phyloP scores from a whole-genome alignment of 306 rosid genomes.

The Dalbergia cochinchinensis region DNA sequence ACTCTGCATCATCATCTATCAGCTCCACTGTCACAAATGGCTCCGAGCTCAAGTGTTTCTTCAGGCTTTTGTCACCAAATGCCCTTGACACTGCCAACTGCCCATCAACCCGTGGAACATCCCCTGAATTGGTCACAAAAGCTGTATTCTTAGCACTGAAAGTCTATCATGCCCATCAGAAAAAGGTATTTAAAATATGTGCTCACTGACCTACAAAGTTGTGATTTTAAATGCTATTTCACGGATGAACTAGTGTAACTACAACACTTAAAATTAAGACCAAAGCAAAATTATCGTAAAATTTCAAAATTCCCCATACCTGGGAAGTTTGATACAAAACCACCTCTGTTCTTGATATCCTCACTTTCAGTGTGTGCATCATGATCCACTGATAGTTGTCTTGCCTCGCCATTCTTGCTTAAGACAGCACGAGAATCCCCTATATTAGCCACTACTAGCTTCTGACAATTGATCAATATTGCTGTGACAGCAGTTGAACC shows the following conservation, averaged over 20 bases:
- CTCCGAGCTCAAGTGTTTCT: conserved; percentile 88
- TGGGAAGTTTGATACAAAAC: conserved; percentile 94
- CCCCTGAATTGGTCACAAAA: conserved; percentile 64
- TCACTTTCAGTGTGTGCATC: conserved; percentile 78
- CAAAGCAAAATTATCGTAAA: background rate
- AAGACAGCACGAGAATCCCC: conserved; percentile 97
- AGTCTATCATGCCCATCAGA: background rate
- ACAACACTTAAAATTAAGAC: background rate
- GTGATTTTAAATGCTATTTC: background rate
- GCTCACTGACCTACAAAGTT: conserved; percentile 16
- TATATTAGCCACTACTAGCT: conserved; percentile 83
- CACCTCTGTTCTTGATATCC: conserved; percentile 79
- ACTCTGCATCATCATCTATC: conserved; percentile 71
- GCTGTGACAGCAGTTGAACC: conserved; percentile 99
- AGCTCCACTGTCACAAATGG: conserved; percentile 66
- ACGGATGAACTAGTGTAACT: background rate
- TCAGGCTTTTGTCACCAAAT: conserved; percentile 94
- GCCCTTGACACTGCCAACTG: conserved; percentile 97
- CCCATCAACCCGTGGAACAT: conserved; percentile 95
- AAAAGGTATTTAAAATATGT: conserved; percentile 11
- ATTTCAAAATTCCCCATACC: conserved; percentile 55
- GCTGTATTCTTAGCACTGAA: conserved; percentile 26
- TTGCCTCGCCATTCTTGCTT: conserved; percentile 72
- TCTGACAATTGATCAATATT: conserved; percentile 79
- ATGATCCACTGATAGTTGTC: conserved; percentile 85